phyloP scores from a whole-genome alignment of 2,329 filamentous ascomycete species.

The Aureobasidium sp. region DNA sequence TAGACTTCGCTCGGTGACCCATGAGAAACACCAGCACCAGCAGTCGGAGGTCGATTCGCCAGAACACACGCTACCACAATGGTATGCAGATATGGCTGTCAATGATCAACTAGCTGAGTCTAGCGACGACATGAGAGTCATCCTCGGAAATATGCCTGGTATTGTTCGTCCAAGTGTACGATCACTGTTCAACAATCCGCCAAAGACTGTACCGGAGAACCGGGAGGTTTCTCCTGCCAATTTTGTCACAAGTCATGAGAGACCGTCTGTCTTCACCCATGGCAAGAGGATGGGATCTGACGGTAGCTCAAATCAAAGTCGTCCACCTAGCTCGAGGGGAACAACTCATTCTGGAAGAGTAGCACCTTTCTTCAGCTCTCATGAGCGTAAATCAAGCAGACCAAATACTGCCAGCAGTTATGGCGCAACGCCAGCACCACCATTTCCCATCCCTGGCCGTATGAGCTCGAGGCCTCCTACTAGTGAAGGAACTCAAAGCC shows the following conservation, averaged over 20 bases:
- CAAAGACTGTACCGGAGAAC: constrained; percentile 26
- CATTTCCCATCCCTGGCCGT: constrained; percentile 84
- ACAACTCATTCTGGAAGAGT: not conserved
- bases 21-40: not conserved
- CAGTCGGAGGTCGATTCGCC: not conserved
- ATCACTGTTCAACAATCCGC: constrained; percentile 17
- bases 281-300: not conserved
- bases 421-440: constrained; percentile 46
- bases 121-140: constrained; percentile 19
- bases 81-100: constrained; percentile 19
- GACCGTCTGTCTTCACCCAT: not conserved
- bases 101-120: constrained; percentile 20
- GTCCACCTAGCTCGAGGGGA: not conserved
- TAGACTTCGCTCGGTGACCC: not conserved
- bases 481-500: constrained; percentile 60
- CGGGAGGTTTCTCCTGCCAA: constrained; percentile 27
- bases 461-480: constrained; percentile 75
- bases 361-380: not conserved
- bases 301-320: not conserved
- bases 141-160: constrained; percentile 20
- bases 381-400: not conserved
- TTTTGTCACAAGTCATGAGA: not conserved
- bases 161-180: constrained; percentile 7
- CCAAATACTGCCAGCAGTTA: constrained; percentile 47
- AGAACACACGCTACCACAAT: not conserved